Evolutionary conservation across 257 asterid species (phyloP), one percentile per base, ranked within the genome.

Genomic region (Paraleonurus japonicus): DNA sequence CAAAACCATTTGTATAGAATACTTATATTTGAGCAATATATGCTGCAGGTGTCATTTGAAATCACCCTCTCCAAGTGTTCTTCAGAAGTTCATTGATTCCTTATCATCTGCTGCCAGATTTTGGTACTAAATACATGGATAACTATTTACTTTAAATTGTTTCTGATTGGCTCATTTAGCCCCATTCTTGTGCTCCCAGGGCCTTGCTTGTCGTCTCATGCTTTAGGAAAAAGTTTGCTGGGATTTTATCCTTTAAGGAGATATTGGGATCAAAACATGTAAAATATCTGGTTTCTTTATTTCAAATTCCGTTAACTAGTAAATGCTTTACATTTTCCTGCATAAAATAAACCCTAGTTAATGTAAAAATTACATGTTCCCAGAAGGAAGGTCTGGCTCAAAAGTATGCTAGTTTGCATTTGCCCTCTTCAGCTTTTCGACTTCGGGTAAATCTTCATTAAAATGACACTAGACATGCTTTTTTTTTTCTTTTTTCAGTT

Each of bases 341-440:
- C 50, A 47, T 55, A 35, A 57, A 70, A 69, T 69, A 73, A 26
- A 73, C 67, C 79, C 80, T 70, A 78, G 76, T 86, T 85, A 82
- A 86, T 81, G 62, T 79, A 61, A 41, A 77, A 67, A 74, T 78
- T 81, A 66, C 83, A 83, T 88, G 83, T 79, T 85, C 73, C 77
- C 96, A 95, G 99, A 83, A 68, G 82, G 87, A 83, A 80, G 99
- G 99, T 67, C 81, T 88, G 77, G 98, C 86, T 73, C 95, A 89
- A 68, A 81, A 67, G 74, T 95, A 78, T 83, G 85, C 92, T 68
- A 74, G 79, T 58, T 81, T 75, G 9, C 76, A 75, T 77, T 78
- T 95, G 81, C 85, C 89, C 6, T 64, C 8, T 66, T 84, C 95
- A 74, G 87, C 78, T 64, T 87, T 81, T 69, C 80, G 39, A 55